phyloP scores from a whole-genome alignment of 169 alveolate species.

The Toxoplasma gondii region DNA sequence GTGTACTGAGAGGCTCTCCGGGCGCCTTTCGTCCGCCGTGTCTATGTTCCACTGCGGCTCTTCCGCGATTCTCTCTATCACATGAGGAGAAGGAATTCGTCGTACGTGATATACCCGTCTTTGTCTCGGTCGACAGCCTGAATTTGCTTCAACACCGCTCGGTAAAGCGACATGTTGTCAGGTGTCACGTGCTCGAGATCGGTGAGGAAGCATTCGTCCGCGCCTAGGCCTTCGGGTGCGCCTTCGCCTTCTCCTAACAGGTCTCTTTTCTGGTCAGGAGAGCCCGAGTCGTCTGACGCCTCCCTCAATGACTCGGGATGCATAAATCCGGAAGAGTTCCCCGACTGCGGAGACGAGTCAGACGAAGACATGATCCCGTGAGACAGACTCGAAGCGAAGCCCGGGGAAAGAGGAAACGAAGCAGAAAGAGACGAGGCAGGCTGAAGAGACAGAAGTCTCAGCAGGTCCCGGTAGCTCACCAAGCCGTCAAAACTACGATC shows the following conservation, averaged over 20 bases:
- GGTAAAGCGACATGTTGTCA: conserved; percentile 11
- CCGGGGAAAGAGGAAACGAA: not conserved
- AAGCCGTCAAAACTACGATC: conserved; percentile 64
- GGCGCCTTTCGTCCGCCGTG: no score
- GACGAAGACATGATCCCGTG: not conserved
- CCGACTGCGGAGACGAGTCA: not conserved
- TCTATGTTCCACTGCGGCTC: no score
- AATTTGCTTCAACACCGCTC: not conserved
- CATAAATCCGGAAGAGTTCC: not conserved
- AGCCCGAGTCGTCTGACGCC: no score
- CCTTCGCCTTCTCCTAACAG: not conserved
- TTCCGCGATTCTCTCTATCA: not conserved
- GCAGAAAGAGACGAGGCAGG: not conserved
- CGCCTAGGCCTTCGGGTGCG: not conserved
- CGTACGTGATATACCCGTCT: conserved; percentile 21
- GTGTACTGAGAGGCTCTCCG: no score
- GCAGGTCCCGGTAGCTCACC: conserved; percentile 55
- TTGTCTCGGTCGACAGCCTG: conserved; percentile 11
- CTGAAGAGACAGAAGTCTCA: conserved; percentile 28
- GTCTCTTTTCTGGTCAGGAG: no score
- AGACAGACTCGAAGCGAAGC: not conserved
- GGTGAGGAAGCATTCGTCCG: not conserved
- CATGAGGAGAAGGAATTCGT: not conserved
- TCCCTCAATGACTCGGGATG: not conserved
- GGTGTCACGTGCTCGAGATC: conserved; percentile 6